Evolutionary conservation across 2,329 filamentous ascomycete genomes (phyloP), one percentile per base, ranked within the genome.

Genomic region (Fusarium sacchari): DNA sequence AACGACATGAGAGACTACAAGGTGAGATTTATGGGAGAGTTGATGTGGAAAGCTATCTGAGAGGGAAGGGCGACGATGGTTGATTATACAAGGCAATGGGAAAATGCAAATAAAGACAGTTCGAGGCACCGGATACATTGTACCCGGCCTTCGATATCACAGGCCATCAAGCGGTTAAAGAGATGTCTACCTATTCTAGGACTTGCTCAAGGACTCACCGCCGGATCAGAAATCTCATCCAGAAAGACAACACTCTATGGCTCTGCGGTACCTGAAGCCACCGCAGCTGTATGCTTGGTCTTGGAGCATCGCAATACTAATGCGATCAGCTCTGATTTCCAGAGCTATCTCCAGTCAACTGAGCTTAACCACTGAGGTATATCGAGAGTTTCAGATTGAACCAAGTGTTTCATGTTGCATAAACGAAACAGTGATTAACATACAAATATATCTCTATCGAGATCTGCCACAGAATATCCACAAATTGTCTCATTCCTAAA

Each of bases 1-100:
- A 84, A 79, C 91, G 86, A 69, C 86, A 87, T 24, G 89, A 93
- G 67, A 90, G 83, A 77, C 80, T 97, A 67, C 87, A 91, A 72
- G 86, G 90, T 75, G 87, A 93, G 83, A 92, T 97, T 71, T 96
- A 93, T 81, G 88, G 89, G 26, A 91, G 89, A 73, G 88, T 93
- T n/a, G 92, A 96, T 73, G 84, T 97, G 61, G 90, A 95, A 77
- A 90, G 87, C 78, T 96, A 97, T 79, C 82, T 97, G 24, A 88
- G 91, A 52, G 81, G 82, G 6, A 72, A 79, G 64, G 78, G 80
- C 43, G 71, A 60, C 10, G 77, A 78, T 17, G 75, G 71, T 66
- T 75, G 60, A 76, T 4, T 20, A 44, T 18, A 5, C 12, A 34
- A 40, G 14, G 10, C 36, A 37, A 49, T 7, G 43, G n/a, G 53